phyloP scores from a whole-genome alignment of 192 early-diverging fungal species.

The Coemansia sp. region DNA sequence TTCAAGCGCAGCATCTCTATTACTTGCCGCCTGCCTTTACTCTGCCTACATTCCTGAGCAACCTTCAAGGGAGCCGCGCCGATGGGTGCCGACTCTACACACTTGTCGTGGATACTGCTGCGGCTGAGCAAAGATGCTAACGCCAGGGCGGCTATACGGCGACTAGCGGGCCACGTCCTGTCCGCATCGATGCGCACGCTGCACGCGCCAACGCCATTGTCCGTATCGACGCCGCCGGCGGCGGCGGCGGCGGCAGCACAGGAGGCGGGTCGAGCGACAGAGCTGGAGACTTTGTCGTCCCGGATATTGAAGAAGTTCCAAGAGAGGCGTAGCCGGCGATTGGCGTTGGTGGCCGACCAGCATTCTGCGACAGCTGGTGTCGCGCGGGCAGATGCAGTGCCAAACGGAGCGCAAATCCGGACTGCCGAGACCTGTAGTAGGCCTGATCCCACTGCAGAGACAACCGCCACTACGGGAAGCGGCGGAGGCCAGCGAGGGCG shows the following conservation, averaged over 20 bases:
- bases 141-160: conserved; percentile 13
- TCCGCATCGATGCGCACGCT: conserved; percentile 5
- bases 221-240: neutral
- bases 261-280: neutral
- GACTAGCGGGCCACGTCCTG: conserved; percentile 8
- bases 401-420: neutral
- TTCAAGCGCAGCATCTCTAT: neutral
- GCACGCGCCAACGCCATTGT: neutral
- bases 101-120: conserved; percentile 33
- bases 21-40: neutral
- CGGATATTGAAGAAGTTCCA: conserved; percentile 14
- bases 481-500: neutral
- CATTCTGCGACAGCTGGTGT: neutral
- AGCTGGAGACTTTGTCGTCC: conserved; percentile 4
- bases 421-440: neutral
- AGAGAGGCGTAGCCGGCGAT: conserved; percentile 13
- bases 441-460: neutral
- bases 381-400: neutral
- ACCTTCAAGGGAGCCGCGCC: neutral
- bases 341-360: neutral
- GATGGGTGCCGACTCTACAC: conserved; percentile 51
- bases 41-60: neutral
- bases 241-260: neutral
- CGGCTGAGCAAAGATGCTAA: conserved; percentile 27
- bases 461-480: neutral